Conservation (phyloP, 352 stramenopile genomes). For the Pythium pyrilobum region DNA sequence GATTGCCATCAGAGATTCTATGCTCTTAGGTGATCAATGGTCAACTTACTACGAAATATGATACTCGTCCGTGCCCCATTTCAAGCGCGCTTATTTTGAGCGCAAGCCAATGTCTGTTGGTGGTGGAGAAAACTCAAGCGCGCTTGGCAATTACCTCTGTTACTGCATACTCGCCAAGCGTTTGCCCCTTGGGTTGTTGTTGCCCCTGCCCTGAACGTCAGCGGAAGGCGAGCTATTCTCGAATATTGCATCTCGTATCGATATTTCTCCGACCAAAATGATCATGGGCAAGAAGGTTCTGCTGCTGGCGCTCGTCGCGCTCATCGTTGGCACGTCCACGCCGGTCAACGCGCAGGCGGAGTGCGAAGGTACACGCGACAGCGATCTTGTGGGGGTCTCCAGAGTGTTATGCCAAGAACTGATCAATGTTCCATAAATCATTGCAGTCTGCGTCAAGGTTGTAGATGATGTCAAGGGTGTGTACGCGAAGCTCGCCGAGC, state of each 20-base stretch:
- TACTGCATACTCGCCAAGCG: conserved; percentile 10
- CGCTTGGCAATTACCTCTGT: conserved; percentile 18
- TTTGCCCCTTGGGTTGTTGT: not conserved
- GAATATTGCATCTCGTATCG: conserved; percentile 16
- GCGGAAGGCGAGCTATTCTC: conserved; percentile 18
- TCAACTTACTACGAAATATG: not conserved
- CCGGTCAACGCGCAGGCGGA: conserved; percentile 54
- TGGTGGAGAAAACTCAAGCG: conserved; percentile 11
- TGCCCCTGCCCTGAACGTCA: conserved; percentile 11
- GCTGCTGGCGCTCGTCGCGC: conserved; percentile 61
- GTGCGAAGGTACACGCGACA: conserved; percentile 85
- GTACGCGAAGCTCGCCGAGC: conserved; percentile 55
- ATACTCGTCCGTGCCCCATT: too few relatives aligned
- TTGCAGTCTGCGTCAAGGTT: conserved; percentile 89
- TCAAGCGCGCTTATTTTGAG: conserved; percentile 17
- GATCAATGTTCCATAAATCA: not conserved
- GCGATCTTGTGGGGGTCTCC: not conserved
- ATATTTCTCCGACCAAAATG: conserved; percentile 19
- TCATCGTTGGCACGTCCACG: conserved; percentile 36
- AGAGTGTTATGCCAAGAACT: not conserved
- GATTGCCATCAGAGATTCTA: too few relatives aligned
- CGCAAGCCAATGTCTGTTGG: too few relatives aligned
- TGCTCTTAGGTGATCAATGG: too few relatives aligned
- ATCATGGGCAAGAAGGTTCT: conserved; percentile 48
- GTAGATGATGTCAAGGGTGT: conserved; percentile 80